Base-by-base conservation (phyloP, 176 grass and related monocot genomes). In the Secale cereale region DNA sequence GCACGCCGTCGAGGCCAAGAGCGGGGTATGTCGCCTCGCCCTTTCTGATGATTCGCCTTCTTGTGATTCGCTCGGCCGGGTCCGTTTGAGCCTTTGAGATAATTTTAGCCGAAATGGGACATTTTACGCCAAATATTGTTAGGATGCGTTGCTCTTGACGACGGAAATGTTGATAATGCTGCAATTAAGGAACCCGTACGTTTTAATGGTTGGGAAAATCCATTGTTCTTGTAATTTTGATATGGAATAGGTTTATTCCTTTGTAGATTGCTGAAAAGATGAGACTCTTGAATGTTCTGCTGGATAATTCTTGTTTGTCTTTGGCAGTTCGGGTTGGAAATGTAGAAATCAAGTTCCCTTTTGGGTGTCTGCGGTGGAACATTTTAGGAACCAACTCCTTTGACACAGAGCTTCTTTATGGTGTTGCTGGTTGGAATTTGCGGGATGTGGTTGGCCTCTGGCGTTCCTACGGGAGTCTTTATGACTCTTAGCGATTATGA, bases 1-100 rank as follows among this genome's bases (percentile, higher is more conserved):
- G 88, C 94, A 97, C 86, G 81, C 90, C 43, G 76, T 90, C 16
- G 94, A 97, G 79, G 79, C 94, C 25, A 97, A 92, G 26, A 90
- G 77, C 19, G 92, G 94, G 92, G 94, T 97, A 88, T 20, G 65
- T 40, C 66, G 3, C 27, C 37, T 73, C 33, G 19, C 68, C 48
- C 52, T 10, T 11, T 81, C 35, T 26, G 23, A 6, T 36, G 19
- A 33, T 68, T 19, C 23, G 25, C 29, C 1, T 29, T 23, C 8
- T 5, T 45, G 63, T 12, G 30, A 63, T 74, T 80, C 13, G 37
- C 65, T 36, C 2, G 28, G 6, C 8, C 16, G 8, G 57, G 30
- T 19, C 25, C 15, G 35, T 46, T 48, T 66, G 19, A n/a, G 22
- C 19, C 11, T n/a, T 59, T 17, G 8, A 40, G 23, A 28, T 12